phyloP scores from a whole-genome alignment of 352 stramenopile species.

The Globisporangium barbulae region DNA sequence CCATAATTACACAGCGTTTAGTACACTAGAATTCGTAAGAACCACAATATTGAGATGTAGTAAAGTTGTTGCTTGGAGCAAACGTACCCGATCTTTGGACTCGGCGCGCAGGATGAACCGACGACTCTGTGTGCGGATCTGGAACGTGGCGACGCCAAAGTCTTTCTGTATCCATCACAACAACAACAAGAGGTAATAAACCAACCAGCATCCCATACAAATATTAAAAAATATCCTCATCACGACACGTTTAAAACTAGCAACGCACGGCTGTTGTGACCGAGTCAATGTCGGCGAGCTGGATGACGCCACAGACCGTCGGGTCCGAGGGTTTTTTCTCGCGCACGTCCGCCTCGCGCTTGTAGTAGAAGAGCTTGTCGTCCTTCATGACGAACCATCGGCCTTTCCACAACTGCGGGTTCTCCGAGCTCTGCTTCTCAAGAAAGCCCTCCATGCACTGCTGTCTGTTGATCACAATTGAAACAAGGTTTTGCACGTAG shows the following conservation, averaged over 20 bases:
- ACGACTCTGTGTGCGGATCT: slow-evolving; percentile 77
- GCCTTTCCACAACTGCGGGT: slow-evolving; percentile 66
- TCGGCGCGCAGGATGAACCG: slow-evolving; percentile 77
- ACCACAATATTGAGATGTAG: background rate
- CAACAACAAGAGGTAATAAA: slow-evolving; percentile 4
- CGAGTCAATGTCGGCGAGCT: slow-evolving; percentile 79
- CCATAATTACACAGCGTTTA: slow-evolving; percentile 33
- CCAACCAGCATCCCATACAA: background rate
- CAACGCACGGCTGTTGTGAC: slow-evolving; percentile 75
- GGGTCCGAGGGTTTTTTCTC: slow-evolving; percentile 56
- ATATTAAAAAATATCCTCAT: background rate
- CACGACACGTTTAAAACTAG: slow-evolving; percentile 2
- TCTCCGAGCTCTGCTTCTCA: slow-evolving; percentile 80
- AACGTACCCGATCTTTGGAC: slow-evolving; percentile 72
- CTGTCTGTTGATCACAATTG: slow-evolving; percentile 29
- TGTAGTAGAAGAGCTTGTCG: slow-evolving; percentile 83
- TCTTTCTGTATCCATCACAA: slow-evolving; percentile 53
- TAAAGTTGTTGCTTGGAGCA: background rate
- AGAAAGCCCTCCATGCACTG: slow-evolving; percentile 75
- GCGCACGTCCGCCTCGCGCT: slow-evolving; percentile 46
- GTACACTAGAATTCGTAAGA: background rate
- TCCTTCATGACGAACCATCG: slow-evolving; percentile 88
- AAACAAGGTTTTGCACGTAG: background rate
- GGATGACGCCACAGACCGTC: slow-evolving; percentile 69
- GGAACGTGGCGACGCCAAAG: slow-evolving; percentile 74